Evolutionary conservation across 2,329 filamentous ascomycete species (phyloP).

Genomic region (Fusarium piperis): DNA sequence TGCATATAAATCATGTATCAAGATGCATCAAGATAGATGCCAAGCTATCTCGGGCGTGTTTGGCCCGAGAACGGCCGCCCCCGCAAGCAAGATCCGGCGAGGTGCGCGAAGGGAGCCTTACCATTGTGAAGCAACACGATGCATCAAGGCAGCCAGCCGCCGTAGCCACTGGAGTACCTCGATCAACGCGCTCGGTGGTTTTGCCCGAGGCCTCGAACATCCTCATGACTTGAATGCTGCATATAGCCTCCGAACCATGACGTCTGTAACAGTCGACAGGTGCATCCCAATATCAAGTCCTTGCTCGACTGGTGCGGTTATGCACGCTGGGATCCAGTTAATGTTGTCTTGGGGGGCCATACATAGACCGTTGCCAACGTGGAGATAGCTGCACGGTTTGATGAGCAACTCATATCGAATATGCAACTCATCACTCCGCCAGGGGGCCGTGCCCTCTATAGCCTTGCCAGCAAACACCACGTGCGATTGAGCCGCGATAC

Average conservation of each 20-base stretch:
- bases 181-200: neutral
- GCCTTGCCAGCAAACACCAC: slow-evolving; percentile 25
- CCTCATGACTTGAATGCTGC: neutral
- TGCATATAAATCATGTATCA: slow-evolving; percentile 3
- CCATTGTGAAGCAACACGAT: slow-evolving; percentile 4
- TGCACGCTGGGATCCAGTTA: slow-evolving; percentile 17
- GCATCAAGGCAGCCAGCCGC: neutral
- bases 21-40: slow-evolving; percentile 1
- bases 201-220: neutral
- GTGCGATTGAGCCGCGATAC: slow-evolving; percentile 13
- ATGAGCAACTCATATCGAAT: slow-evolving; percentile 28
- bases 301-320: slow-evolving; percentile 3
- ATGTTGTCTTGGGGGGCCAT: slow-evolving; percentile 6
- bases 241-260: neutral
- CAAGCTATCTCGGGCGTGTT: neutral
- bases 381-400: slow-evolving; percentile 31
- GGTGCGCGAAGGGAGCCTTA: slow-evolving; percentile 7
- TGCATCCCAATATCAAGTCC: neutral
- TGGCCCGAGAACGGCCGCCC: neutral
- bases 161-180: neutral
- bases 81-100: neutral
- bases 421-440: slow-evolving; percentile 30
- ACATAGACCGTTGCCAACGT: slow-evolving; percentile 17
- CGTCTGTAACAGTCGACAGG: neutral
- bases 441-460: slow-evolving; percentile 17